Evolutionary conservation across 495 filamentous ascomycete genomes (phyloP).

Genomic region (Hypoxylon trugodes): DNA sequence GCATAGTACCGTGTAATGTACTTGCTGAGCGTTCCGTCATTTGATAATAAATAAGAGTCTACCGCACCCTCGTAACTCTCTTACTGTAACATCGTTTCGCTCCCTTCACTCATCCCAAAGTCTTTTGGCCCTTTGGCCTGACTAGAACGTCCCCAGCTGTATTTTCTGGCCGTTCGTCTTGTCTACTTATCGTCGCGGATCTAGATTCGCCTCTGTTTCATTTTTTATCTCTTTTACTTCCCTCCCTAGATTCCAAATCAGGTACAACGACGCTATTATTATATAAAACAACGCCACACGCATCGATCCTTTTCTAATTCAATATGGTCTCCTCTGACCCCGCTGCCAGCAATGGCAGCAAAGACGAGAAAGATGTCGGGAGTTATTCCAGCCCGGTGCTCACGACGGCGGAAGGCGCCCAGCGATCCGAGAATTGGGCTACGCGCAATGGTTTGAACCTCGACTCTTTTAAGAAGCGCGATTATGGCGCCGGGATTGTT

Average conservation of each 20-base stretch:
- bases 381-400: constrained; percentile 21
- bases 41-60: constrained; percentile 36
- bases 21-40: background rate
- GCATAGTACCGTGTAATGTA: background rate
- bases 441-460: constrained; percentile 62
- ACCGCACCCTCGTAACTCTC: constrained; percentile 17
- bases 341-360: constrained; percentile 41
- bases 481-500: constrained; percentile 46
- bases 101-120: constrained; percentile 15
- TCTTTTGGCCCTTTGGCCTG: constrained; percentile 14
- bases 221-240: background rate
- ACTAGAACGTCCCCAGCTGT: constrained; percentile 12
- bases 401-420: constrained; percentile 9
- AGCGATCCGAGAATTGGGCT: constrained; percentile 49
- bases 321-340: constrained; percentile 45
- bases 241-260: too few species aligned
- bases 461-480: constrained; percentile 58
- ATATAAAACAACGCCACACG: background rate
- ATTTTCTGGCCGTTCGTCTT: background rate
- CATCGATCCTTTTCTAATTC: constrained; percentile 12
- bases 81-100: constrained; percentile 19
- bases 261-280: too few species aligned
- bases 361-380: constrained; percentile 42
- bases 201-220: background rate
- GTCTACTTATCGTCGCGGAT: background rate